phyloP scores from a whole-genome alignment of 805 yeast species.

The Ogataea corticis region DNA sequence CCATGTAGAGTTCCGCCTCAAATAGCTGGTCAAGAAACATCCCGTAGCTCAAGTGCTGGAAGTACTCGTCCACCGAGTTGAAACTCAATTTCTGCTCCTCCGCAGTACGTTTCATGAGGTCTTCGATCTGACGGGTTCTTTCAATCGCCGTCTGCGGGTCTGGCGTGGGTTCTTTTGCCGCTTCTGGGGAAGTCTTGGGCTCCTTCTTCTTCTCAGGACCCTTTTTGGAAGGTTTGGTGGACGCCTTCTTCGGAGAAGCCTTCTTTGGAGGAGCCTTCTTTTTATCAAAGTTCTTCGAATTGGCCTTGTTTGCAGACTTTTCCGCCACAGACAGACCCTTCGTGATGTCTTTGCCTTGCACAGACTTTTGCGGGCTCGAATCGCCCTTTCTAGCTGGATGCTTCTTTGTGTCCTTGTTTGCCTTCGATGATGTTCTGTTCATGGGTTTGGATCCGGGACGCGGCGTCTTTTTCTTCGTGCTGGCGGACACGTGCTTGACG shows the following conservation, averaged over 20 bases:
- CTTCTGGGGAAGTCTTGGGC: background rate
- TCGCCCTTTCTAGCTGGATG: no score
- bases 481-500: no score
- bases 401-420: no score
- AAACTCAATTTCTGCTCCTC: conserved; percentile 33
- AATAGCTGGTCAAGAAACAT: conserved; percentile 62
- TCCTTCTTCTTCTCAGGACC: background rate
- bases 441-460: no score
- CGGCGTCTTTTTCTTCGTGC: no score
- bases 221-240: no score
- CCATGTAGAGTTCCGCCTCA: conserved; percentile 45
- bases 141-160: background rate
- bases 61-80: conserved; percentile 51
- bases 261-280: background rate
- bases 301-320: no score
- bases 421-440: no score
- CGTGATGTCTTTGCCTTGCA: no score
- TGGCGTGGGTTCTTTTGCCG: background rate
- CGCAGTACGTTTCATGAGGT: conserved; percentile 22
- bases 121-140: conserved; percentile 12
- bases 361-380: no score
- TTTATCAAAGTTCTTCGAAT: background rate
- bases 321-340: no score
- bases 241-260: background rate
- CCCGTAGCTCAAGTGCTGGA: conserved; percentile 59